Evolutionary conservation across 257 asterid genomes (phyloP).

Genomic region (Rubia yunnanensis): DNA sequence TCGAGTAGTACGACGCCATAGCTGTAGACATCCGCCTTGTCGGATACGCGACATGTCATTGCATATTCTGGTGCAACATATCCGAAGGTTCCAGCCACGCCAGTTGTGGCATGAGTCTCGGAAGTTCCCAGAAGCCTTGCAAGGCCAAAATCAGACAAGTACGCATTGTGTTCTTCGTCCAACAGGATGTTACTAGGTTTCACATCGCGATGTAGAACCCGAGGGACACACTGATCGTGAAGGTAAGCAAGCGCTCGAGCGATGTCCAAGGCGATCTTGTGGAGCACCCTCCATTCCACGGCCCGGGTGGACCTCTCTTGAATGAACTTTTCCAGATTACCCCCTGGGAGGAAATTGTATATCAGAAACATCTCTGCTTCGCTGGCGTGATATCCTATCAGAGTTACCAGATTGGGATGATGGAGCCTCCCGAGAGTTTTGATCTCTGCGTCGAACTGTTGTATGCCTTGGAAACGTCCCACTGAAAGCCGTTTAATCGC

Average conservation of each 20-base stretch:
- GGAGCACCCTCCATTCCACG: constrained; percentile 80
- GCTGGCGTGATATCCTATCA: constrained; percentile 84
- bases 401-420: constrained; percentile 77
- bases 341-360: constrained; percentile 71
- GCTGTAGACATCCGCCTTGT: constrained; percentile 90
- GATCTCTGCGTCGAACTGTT: constrained; percentile 80
- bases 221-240: constrained; percentile 85
- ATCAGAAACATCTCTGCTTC: constrained; percentile 87
- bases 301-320: constrained; percentile 71
- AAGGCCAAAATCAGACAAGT: constrained; percentile 78
- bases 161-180: constrained; percentile 77
- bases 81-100: constrained; percentile 90
- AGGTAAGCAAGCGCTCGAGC: constrained; percentile 84
- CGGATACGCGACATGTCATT: constrained; percentile 89
- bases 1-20: constrained; percentile 87
- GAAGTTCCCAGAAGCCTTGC: constrained; percentile 78
- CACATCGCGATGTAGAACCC: constrained; percentile 92
- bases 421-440: constrained; percentile 74
- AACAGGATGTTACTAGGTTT: constrained; percentile 84
- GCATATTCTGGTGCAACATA: constrained; percentile 95
- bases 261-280: constrained; percentile 82
- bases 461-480: constrained; percentile 70
- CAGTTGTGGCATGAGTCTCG: constrained; percentile 83
- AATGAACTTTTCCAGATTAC: constrained; percentile 73
- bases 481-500: constrained; percentile 79